Percentiles rank a stretch among this genome's conserved stretches.
These are phyloP conservation scores for Penicillium oxalicum DNA, from an alignment of 2,329 filamentous ascomycete genomes.

Conservation along the genomic window DNA sequence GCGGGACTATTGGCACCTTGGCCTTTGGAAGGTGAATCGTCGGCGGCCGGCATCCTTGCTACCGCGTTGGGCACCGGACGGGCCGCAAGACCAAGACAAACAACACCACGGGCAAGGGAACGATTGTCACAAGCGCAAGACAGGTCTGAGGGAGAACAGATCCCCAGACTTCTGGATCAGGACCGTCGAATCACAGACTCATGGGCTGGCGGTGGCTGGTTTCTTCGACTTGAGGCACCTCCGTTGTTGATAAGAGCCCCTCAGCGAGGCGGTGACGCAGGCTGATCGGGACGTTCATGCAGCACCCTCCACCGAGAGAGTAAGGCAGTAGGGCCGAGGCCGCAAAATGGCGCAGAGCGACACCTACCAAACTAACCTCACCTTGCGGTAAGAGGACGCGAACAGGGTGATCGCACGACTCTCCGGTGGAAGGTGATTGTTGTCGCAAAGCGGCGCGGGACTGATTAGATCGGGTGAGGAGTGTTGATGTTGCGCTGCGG, in stretches of 20 bases:
- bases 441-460: constrained; percentile 18
- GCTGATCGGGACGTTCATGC: constrained; percentile 12
- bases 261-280: constrained; percentile 35
- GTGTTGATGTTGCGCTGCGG: constrained; percentile 23
- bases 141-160: not conserved
- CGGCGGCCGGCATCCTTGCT: constrained; percentile 33
- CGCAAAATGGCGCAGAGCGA: constrained; percentile 1
- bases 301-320: constrained; percentile 18
- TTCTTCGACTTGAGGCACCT: constrained; percentile 10
- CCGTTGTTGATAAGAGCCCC: constrained; percentile 25
- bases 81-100: constrained; percentile 13
- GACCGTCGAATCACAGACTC: constrained; percentile 7
- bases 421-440: constrained; percentile 15
- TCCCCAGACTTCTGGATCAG: not conserved
- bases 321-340: constrained; percentile 2
- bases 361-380: constrained; percentile 11
- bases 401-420: not conserved
- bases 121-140: not conserved
- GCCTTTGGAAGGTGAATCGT: constrained; percentile 35
- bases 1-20: constrained; percentile 35
- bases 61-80: constrained; percentile 20
- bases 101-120: constrained; percentile 5
- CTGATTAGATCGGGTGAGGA: constrained; percentile 22
- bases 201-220: constrained; percentile 14
- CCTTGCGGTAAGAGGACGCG: not conserved